Conservation (phyloP, 345 rosid genomes). For the Syzygium aromaticum region DNA sequence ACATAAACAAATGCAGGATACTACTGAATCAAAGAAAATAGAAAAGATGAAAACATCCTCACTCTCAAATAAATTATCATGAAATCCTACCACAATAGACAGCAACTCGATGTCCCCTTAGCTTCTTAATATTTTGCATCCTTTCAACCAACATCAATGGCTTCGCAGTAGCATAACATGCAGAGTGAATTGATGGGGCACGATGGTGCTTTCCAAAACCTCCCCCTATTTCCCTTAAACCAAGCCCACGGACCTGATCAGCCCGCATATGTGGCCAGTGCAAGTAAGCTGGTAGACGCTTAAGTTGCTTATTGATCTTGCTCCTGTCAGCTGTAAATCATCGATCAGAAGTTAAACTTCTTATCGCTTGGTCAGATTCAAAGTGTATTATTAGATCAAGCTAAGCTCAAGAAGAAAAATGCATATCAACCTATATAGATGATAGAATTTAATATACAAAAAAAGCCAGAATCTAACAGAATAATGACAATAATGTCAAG, state of each 20-base stretch:
- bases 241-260: constrained; percentile 90
- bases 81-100: constrained; percentile 81
- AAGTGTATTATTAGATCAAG: neutral
- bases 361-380: neutral
- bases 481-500: neutral
- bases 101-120: constrained; percentile 94
- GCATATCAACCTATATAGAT: neutral
- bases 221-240: constrained; percentile 96
- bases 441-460: neutral
- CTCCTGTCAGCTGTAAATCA: constrained; percentile 33
- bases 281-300: constrained; percentile 49
- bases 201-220: constrained; percentile 97
- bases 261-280: constrained; percentile 97
- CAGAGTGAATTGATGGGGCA: constrained; percentile 81
- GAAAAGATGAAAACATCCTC: neutral
- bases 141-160: constrained; percentile 87
- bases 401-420: neutral
- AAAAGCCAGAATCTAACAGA: neutral
- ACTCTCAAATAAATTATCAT: neutral
- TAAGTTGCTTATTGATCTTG: constrained; percentile 26
- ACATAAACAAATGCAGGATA: neutral
- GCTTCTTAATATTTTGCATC: constrained; percentile 86
- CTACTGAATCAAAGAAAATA: neutral
- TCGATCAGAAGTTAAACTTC: constrained; percentile 10
- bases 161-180: constrained; percentile 90